Conservation (phyloP, 352 stramenopile species). For the Pythium biforme region DNA sequence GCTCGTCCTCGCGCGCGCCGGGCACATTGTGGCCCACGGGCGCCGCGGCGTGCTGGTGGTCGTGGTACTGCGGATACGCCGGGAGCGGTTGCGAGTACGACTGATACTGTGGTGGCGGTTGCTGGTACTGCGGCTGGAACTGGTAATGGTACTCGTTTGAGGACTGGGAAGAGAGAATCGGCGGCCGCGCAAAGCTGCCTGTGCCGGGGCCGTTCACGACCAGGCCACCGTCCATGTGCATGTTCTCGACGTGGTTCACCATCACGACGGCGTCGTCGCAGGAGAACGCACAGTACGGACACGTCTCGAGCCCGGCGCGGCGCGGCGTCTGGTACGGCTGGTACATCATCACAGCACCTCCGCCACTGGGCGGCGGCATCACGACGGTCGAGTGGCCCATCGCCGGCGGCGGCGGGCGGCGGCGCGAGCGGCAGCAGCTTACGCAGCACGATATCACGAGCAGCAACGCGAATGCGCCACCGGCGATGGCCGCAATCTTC, state of each 20-base stretch:
- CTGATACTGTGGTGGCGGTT: conserved; percentile 1
- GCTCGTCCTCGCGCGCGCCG: conserved; percentile 27
- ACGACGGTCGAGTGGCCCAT: background rate
- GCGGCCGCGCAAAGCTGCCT: conserved; percentile 14
- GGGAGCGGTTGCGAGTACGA: conserved; percentile 7
- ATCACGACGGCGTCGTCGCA: conserved; percentile 50
- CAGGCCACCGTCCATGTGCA: conserved; percentile 28
- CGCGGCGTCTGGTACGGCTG: conserved; percentile 13
- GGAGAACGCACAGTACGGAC: conserved; percentile 64
- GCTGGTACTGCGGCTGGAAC: conserved; percentile 19
- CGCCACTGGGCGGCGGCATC: background rate
- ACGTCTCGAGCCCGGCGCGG: conserved; percentile 26
- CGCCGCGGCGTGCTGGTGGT: conserved; percentile 22
- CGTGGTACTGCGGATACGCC: conserved; percentile 16
- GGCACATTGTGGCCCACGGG: conserved; percentile 8
- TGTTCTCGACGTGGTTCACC: conserved; percentile 65
- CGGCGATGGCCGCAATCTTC: conserved; percentile 47
- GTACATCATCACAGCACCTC: conserved; percentile 10
- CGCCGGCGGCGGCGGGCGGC: conserved; percentile 4
- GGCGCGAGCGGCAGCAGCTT: conserved; percentile 26
- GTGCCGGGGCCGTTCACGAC: conserved; percentile 2
- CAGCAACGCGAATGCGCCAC: conserved; percentile 50
- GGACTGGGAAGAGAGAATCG: background rate
- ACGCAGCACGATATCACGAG: conserved; percentile 40
- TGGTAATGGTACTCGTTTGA: background rate